These are phyloP conservation scores for Camelina neglecta DNA, from an alignment of 345 rosid species.

Conservation along the genomic window DNA sequence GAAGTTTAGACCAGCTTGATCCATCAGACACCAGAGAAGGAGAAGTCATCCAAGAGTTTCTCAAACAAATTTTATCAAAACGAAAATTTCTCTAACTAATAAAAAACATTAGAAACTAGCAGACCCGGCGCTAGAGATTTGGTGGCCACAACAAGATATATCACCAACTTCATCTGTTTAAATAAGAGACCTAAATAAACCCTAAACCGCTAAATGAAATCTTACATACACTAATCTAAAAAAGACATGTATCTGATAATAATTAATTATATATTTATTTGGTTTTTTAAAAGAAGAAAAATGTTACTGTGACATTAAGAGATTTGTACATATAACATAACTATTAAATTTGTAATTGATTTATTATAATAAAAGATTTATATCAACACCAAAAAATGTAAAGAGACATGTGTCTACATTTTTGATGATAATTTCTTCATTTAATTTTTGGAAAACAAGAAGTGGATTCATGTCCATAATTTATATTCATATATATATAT, in stretches of 20 bases:
- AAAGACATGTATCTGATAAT: background rate
- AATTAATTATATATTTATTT: background rate
- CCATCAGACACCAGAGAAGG: background rate
- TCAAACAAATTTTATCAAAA: background rate
- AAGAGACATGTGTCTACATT: background rate
- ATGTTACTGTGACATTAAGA: no score
- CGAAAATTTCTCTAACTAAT: background rate
- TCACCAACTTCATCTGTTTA: background rate
- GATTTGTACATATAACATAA: no score
- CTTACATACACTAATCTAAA: no score
- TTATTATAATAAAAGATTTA: no score
- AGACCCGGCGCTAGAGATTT: no score
- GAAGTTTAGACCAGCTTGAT: conserved; percentile 28
- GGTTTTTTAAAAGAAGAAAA: background rate
- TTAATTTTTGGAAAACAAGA: background rate
- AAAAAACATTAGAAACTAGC: background rate
- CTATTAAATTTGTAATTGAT: no score
- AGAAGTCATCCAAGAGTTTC: background rate
- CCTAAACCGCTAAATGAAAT: no score
- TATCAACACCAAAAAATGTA: background rate
- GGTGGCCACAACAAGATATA: no score
- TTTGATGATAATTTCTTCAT: background rate
- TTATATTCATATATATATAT: no score
- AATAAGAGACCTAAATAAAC: background rate
- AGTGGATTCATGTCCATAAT: background rate